A percentile compares a stretch with the other conserved stretches of the same genome.
phyloP scores from a whole-genome alignment of 2,329 filamentous ascomycete species.

The Hymenoscyphus linearis region DNA sequence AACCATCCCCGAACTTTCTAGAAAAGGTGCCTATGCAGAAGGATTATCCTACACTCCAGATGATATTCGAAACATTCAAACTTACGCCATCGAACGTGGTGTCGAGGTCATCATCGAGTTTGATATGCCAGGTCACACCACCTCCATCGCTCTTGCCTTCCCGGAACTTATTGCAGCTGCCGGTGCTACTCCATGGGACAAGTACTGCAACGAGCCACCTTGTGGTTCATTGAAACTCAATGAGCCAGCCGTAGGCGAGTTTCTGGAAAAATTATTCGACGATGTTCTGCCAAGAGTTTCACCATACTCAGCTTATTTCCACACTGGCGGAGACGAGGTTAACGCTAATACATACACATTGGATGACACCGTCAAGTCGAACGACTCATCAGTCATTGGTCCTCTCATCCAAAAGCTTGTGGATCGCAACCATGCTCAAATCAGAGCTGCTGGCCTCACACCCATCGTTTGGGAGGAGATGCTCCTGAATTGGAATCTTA shows the following conservation, averaged over 20 bases:
- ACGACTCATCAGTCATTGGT: conserved; percentile 57
- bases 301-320: conserved; percentile 70
- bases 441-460: conserved; percentile 58
- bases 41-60: conserved; percentile 61
- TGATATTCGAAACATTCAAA: conserved; percentile 62
- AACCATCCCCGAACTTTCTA: conserved; percentile 63
- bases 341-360: conserved; percentile 70
- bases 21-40: conserved; percentile 66
- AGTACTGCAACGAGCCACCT: conserved; percentile 57
- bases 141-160: conserved; percentile 58
- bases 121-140: conserved; percentile 76
- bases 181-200: conserved; percentile 50
- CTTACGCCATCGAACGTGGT: conserved; percentile 63
- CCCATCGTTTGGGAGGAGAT: conserved; percentile 90
- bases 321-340: conserved; percentile 84
- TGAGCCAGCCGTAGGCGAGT: conserved; percentile 60
- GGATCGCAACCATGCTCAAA: conserved; percentile 60
- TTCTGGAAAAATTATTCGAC: conserved; percentile 66
- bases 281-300: conserved; percentile 69
- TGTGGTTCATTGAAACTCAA: conserved; percentile 74
- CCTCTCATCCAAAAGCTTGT: conserved; percentile 77
- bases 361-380: conserved; percentile 67
- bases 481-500: conserved; percentile 71
- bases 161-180: conserved; percentile 68
- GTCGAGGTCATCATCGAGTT: conserved; percentile 71